These are phyloP conservation scores for Naegleria fowleri DNA, from an alignment of 208 protist species.

Conservation along the genomic window DNA sequence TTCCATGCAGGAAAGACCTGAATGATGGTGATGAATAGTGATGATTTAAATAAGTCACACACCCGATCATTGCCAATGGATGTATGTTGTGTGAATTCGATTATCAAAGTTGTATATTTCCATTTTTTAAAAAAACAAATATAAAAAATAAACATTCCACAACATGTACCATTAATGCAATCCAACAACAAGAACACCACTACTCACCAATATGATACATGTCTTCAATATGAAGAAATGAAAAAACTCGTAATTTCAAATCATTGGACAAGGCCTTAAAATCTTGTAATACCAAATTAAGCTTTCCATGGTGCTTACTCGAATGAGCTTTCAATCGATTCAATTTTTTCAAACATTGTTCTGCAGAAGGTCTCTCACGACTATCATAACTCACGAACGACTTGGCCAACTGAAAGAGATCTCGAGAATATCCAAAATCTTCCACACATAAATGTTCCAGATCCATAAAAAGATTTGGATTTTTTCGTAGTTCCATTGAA, in stretches of 20 bases:
- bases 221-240: background rate
- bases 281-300: background rate
- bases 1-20: background rate
- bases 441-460: background rate
- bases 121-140: no score
- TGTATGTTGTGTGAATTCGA: no score
- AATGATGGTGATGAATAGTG: no score
- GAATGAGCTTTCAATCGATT: background rate
- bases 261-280: background rate
- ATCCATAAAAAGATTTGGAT: background rate
- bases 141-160: no score
- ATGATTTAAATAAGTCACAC: no score
- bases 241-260: background rate
- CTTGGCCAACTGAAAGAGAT: background rate
- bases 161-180: no score
- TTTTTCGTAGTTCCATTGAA: background rate
- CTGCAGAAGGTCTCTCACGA: background rate
- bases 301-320: background rate
- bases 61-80: no score
- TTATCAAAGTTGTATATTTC: no score
- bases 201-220: background rate
- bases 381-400: background rate
- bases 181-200: no score
- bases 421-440: background rate
- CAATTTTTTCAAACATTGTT: background rate